These are phyloP conservation scores for Beauveria sp. DNA, from an alignment of 2,329 filamentous ascomycete genomes.

Conservation along the genomic window DNA sequence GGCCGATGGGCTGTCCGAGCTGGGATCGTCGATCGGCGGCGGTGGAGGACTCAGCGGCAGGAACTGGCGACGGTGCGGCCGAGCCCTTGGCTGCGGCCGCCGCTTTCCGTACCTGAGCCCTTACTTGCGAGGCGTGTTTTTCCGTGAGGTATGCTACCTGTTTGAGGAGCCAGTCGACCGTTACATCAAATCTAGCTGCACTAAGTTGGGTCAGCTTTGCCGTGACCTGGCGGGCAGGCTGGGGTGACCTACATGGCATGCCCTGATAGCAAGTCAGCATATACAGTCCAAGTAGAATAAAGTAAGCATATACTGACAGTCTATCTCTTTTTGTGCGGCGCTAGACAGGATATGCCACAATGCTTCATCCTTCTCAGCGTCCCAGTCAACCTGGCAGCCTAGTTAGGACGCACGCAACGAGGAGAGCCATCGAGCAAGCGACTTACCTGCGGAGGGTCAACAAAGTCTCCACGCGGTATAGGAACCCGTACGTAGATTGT, in stretches of 20 bases:
- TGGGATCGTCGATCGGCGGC: slow-evolving; percentile 33
- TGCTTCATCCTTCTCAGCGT: slow-evolving; percentile 74
- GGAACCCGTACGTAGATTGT: slow-evolving; percentile 87
- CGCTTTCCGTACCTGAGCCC: slow-evolving; percentile 79
- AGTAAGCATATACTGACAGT: slow-evolving; percentile 56
- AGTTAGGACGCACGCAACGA: slow-evolving; percentile 18
- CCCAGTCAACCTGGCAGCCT: slow-evolving; percentile 68
- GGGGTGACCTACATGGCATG: slow-evolving; percentile 52
- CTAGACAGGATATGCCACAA: slow-evolving; percentile 87
- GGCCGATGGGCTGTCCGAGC: slow-evolving; percentile 50
- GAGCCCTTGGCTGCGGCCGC: slow-evolving; percentile 51
- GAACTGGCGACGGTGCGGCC: slow-evolving; percentile 48
- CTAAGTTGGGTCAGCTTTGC: slow-evolving; percentile 32
- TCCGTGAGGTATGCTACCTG: slow-evolving; percentile 94
- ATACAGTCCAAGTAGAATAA: background rate
- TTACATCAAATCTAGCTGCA: slow-evolving; percentile 72
- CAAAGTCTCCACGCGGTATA: slow-evolving; percentile 77
- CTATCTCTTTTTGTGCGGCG: slow-evolving; percentile 72
- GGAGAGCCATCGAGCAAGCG: slow-evolving; percentile 8
- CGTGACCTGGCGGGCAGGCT: background rate
- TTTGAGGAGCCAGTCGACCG: slow-evolving; percentile 80
- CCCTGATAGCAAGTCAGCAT: slow-evolving; percentile 42
- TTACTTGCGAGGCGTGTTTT: slow-evolving; percentile 79
- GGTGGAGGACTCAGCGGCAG: slow-evolving; percentile 37
- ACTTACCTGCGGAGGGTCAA: slow-evolving; percentile 78